Conservation (phyloP, 345 rosid species). For the Rhodamnia rubescens region DNA sequence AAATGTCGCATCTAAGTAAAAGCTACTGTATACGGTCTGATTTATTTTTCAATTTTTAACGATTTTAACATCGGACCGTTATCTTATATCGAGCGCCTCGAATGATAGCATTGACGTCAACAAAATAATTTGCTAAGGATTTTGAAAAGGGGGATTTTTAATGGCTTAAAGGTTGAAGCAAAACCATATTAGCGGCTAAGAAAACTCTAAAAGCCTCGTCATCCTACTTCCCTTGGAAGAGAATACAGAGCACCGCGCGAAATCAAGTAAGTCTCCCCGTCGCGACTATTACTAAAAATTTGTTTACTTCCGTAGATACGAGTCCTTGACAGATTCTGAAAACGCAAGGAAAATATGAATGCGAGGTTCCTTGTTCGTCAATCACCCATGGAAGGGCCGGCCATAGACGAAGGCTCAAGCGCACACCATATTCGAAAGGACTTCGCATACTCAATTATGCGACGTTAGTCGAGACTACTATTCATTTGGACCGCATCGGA, state of each 20-base stretch:
- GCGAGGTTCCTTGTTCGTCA: not conserved
- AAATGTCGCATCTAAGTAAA: not conserved
- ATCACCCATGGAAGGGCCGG: not conserved
- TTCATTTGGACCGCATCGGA: not conserved
- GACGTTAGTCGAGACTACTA: no score
- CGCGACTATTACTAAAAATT: no score
- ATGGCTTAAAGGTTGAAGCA: not conserved
- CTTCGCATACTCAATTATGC: no score
- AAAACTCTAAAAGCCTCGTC: not conserved
- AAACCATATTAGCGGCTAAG: not conserved
- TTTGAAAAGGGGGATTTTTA: not conserved
- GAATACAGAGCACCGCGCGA: not conserved
- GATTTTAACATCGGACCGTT: not conserved
- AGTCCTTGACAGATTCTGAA: no score
- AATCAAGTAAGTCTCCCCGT: no score
- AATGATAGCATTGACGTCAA: not conserved
- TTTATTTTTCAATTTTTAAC: not conserved
- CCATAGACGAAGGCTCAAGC: not conserved
- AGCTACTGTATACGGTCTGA: rapidly evolving
- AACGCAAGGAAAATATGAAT: not conserved
- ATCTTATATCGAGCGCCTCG: not conserved
- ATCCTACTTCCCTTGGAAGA: not conserved
- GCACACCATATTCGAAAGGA: not conserved
- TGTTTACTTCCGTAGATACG: no score
- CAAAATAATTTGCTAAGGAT: not conserved